Conservation (phyloP, 176 grass and related monocot species). For the Oryza meyeriana region DNA sequence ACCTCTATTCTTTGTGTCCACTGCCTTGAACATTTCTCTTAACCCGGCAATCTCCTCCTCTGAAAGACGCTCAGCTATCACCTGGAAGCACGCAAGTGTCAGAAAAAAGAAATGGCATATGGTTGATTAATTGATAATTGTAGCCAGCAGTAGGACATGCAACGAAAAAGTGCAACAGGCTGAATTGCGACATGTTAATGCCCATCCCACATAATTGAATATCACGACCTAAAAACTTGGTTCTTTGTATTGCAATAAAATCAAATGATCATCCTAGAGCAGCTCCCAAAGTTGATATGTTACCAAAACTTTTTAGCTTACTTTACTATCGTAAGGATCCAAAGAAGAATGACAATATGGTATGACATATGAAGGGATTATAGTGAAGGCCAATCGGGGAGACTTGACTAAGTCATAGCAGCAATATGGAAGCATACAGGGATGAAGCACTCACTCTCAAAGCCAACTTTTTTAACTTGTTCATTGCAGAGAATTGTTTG, state of each 20-base stretch:
- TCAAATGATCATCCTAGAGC: background rate
- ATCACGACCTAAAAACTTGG: background rate
- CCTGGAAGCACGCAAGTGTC: constrained; percentile 39
- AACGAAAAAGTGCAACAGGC: background rate
- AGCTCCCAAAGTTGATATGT: background rate
- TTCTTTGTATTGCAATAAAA: background rate
- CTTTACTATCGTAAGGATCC: background rate
- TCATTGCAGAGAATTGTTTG: constrained; percentile 89
- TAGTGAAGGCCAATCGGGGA: background rate
- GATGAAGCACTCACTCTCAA: constrained; percentile 58
- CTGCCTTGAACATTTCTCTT: constrained; percentile 81
- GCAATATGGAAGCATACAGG: constrained; percentile 7
- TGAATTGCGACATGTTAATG: background rate
- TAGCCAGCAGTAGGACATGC: background rate
- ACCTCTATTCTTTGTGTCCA: constrained; percentile 72
- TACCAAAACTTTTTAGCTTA: background rate
- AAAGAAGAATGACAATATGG: background rate
- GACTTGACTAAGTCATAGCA: background rate
- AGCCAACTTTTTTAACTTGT: constrained; percentile 88
- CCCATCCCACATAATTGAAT: constrained; percentile 12
- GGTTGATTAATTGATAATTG: background rate
- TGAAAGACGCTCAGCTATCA: constrained; percentile 85
- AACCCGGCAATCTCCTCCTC: constrained; percentile 98
- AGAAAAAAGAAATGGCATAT: constrained; percentile 9
- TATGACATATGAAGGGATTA: background rate